phyloP scores from a whole-genome alignment of 2,329 filamentous ascomycete genomes.

The Aureobasidium subglaciale region DNA sequence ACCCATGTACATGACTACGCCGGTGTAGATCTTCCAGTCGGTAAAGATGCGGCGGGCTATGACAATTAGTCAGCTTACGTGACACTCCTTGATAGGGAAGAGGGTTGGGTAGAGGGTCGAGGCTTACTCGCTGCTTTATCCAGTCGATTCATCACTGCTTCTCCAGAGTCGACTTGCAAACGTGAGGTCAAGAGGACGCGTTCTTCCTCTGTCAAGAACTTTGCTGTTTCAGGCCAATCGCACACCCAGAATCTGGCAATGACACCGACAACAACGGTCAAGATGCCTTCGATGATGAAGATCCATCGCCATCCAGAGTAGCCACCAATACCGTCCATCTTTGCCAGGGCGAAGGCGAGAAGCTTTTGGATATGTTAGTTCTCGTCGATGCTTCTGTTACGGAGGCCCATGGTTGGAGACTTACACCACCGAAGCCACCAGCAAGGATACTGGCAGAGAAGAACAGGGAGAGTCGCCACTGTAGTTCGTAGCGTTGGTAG shows the following conservation, averaged over 20 bases:
- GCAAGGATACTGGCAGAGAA: constrained; percentile 28
- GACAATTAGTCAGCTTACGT: background rate
- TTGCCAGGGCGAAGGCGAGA: constrained; percentile 27
- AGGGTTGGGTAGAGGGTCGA: background rate
- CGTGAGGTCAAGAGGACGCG: constrained; percentile 36
- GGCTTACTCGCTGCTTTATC: constrained; percentile 40
- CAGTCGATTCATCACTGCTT: constrained; percentile 46
- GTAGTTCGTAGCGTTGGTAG: constrained; percentile 37
- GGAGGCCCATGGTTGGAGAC: background rate
- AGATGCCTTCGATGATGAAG: constrained; percentile 26
- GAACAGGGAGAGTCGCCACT: constrained; percentile 18
- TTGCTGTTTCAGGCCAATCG: constrained; percentile 39
- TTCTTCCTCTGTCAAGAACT: constrained; percentile 41
- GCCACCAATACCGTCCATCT: constrained; percentile 26
- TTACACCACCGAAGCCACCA: constrained; percentile 7
- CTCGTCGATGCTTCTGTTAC: background rate
- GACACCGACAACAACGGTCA: constrained; percentile 24
- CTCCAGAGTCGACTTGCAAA: constrained; percentile 32
- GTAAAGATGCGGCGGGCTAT: constrained; percentile 33
- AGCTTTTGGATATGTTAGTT: background rate
- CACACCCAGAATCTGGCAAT: constrained; percentile 28
- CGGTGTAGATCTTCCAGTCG: constrained; percentile 43
- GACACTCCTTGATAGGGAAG: too few relatives aligned
- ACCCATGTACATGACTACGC: constrained; percentile 27
- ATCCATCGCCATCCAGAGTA: constrained; percentile 29